Evolutionary conservation across 2,329 filamentous ascomycete genomes (phyloP), one percentile per base, ranked within the genome.

Genomic region (Zymoseptoria passerinii): DNA sequence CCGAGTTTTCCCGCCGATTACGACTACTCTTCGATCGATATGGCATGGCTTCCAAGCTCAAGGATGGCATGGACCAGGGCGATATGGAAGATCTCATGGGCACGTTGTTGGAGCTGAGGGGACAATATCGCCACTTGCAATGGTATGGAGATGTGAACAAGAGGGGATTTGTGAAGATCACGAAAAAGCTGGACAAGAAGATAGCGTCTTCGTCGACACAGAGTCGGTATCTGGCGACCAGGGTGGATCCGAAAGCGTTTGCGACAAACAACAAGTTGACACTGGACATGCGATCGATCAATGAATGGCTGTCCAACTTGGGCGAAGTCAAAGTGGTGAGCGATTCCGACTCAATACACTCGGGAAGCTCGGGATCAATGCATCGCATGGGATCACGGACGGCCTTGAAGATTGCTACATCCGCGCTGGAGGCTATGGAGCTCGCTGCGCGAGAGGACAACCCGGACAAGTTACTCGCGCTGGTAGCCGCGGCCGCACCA

Each of bases 141-240:
- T 97, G 92, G 92, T 99, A 97, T 72, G 92, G 92, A 53, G 92
- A 97, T 75, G 92, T 97, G 69, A 99, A 99, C 73, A 84, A 92
- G 55, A 83, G 90, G 63, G 94, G 94, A 1, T 99, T 99, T 70
- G 84, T 95, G 73, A 99, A 99, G 77, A 99, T 99, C 73, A 96
- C 94, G 54, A 99, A 99, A 79, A 99, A 99, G 76, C 79, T 96
- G 51, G 94, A 99, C 76, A 99, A 99, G 77, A 96, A 95, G 76
- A 83, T 96, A 2, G 81, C 83, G 51, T 83, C 85, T 3, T 82
- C 86, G 54, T 63, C 66, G 9, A 87, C 89, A 0, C 92, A 96
- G 76, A 86, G 89, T 71, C 84, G 86, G 58, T 99, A 97, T 70
- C 81, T 99, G 60, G 85, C 88, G 48, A 90, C 90, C 52, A 96